phyloP scores from a whole-genome alignment of 129 eudicot species.

The Tanacetum coccineum region DNA sequence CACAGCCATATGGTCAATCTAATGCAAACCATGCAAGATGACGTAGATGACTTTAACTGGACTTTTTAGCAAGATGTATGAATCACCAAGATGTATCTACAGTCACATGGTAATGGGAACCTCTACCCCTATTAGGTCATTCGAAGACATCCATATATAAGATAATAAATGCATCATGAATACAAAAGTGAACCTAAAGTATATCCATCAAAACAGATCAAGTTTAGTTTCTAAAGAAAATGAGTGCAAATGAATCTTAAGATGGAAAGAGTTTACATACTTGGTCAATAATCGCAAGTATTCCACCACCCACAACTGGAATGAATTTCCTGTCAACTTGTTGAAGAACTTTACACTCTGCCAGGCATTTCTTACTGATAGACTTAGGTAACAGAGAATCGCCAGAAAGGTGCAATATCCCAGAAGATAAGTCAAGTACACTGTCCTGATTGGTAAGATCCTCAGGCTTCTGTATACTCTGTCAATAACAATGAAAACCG shows the following conservation, averaged over 20 bases:
- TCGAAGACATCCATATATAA: too few species aligned
- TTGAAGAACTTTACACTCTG: slow-evolving; percentile 70
- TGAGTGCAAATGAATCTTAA: slow-evolving; percentile 14
- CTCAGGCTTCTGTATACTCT: slow-evolving; percentile 37
- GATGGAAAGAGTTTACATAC: slow-evolving; percentile 30
- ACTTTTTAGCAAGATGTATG: too few species aligned
- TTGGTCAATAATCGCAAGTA: slow-evolving; percentile 88
- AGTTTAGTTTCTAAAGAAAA: slow-evolving; percentile 8
- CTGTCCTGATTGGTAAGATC: slow-evolving; percentile 29
- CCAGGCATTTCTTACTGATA: slow-evolving; percentile 54
- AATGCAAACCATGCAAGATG: too few species aligned
- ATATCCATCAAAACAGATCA: background rate
- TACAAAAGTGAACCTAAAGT: too few species aligned
- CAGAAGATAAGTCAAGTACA: slow-evolving; percentile 74
- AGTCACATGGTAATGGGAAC: too few species aligned
- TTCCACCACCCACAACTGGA: slow-evolving; percentile 68
- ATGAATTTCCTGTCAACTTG: slow-evolving; percentile 94
- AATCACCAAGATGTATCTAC: too few species aligned
- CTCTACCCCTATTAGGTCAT: too few species aligned
- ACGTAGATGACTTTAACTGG: too few species aligned
- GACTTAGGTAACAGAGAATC: too few species aligned
- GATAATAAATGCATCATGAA: too few species aligned
- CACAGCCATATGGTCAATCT: slow-evolving; percentile 20
- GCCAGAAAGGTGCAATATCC: slow-evolving; percentile 56
- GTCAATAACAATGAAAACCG: slow-evolving; percentile 20